These are phyloP conservation scores for Pontederia crassipes DNA, from an alignment of 176 grass and related monocot species.

Conservation along the genomic window DNA sequence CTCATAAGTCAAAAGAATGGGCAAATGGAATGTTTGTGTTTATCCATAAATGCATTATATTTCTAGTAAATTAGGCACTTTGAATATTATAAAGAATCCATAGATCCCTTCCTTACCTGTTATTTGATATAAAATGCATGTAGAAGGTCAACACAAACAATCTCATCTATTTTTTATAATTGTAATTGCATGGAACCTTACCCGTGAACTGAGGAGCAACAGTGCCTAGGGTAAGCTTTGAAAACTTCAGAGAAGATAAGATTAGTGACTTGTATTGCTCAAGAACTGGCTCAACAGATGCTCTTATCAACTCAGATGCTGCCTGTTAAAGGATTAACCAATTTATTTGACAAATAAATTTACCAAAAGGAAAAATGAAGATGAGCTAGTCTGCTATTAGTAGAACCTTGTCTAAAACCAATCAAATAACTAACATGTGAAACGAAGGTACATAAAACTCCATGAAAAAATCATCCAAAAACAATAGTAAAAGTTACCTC, in stretches of 20 bases:
- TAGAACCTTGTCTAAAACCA: neutral
- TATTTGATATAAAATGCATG: too few species aligned
- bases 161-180: too few species aligned
- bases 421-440: neutral
- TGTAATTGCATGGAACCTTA: slow-evolving; percentile 14
- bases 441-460: slow-evolving; percentile 4
- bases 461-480: neutral
- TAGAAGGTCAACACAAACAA: too few species aligned
- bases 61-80: too few species aligned
- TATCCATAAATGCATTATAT: too few species aligned
- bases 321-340: slow-evolving; percentile 35
- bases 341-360: neutral
- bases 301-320: slow-evolving; percentile 90
- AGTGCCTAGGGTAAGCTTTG: slow-evolving; percentile 96
- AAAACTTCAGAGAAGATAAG: slow-evolving; percentile 77
- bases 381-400: neutral
- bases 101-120: too few species aligned
- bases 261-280: slow-evolving; percentile 93
- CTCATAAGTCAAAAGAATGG: neutral
- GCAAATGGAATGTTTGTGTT: too few species aligned
- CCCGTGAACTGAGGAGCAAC: slow-evolving; percentile 97
- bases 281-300: slow-evolving; percentile 84
- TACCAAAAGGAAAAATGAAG: slow-evolving; percentile 17
- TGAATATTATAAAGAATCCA: too few species aligned
- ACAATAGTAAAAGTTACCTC: slow-evolving; percentile 36